phyloP scores from a whole-genome alignment of 495 filamentous ascomycete genomes.

The Penicillium robsamsonii region DNA sequence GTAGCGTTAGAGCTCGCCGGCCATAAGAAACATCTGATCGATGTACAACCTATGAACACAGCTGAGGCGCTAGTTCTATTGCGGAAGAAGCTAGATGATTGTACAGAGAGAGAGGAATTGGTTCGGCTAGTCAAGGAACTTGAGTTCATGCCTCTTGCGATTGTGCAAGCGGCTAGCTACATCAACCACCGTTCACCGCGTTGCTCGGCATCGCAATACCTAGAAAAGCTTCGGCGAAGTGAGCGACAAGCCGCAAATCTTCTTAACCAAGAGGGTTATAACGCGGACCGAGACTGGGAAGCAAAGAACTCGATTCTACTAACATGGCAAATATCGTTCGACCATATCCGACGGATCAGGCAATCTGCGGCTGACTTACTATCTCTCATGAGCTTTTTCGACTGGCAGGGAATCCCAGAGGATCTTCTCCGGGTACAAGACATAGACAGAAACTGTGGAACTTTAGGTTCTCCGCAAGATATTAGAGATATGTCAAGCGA shows the following conservation, averaged over 20 bases:
- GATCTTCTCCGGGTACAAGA: not conserved
- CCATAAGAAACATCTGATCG: slow-evolving; percentile 35
- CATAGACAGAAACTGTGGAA: not conserved
- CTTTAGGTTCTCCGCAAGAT: not conserved
- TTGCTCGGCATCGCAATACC: slow-evolving; percentile 31
- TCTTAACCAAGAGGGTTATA: slow-evolving; percentile 7
- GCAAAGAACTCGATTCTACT: slow-evolving; percentile 24
- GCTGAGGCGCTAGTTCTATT: slow-evolving; percentile 38
- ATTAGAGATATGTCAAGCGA: not conserved
- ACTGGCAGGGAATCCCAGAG: slow-evolving; percentile 21
- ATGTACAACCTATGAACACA: slow-evolving; percentile 34
- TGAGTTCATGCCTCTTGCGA: slow-evolving; percentile 49
- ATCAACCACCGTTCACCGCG: slow-evolving; percentile 33
- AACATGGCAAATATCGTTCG: slow-evolving; percentile 36
- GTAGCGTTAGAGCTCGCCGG: slow-evolving; percentile 22
- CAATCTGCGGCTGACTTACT: slow-evolving; percentile 21
- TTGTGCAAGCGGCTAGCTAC: slow-evolving; percentile 48
- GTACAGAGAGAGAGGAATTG: slow-evolving; percentile 12
- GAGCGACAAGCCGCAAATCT: slow-evolving; percentile 11
- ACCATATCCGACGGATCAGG: slow-evolving; percentile 20
- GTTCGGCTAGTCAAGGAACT: slow-evolving; percentile 34
- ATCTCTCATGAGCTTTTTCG: slow-evolving; percentile 30
- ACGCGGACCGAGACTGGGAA: slow-evolving; percentile 21
- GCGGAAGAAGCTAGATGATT: slow-evolving; percentile 34
- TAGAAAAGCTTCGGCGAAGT: slow-evolving; percentile 30